phyloP scores from a whole-genome alignment of 2,329 filamentous ascomycete species.

The Diaporthe vexans region DNA sequence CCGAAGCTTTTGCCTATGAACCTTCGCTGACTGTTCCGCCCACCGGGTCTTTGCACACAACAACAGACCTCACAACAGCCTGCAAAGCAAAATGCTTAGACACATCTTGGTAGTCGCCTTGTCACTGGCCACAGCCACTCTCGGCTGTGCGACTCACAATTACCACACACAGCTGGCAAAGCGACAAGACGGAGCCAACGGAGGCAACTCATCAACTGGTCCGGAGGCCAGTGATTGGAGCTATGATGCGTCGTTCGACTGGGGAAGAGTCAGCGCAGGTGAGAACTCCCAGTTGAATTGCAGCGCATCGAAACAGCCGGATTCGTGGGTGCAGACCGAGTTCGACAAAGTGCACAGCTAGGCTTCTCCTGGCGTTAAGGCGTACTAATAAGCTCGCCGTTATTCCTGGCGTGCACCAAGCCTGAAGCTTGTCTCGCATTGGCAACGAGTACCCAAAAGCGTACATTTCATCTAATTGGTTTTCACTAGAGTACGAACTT shows the following conservation, averaged over 20 bases:
- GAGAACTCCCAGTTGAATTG: background rate
- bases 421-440: background rate
- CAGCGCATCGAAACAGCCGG: background rate
- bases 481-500: slow-evolving; percentile 42
- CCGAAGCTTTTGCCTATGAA: slow-evolving; percentile 14
- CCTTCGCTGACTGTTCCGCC: slow-evolving; percentile 14
- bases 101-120: slow-evolving; percentile 12
- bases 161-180: slow-evolving; percentile 23
- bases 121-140: slow-evolving; percentile 11
- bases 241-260: slow-evolving; percentile 56
- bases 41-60: slow-evolving; percentile 4
- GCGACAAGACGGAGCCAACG: slow-evolving; percentile 9
- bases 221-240: slow-evolving; percentile 44
- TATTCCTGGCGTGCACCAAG: background rate
- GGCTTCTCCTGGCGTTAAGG: no score
- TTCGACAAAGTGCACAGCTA: background rate
- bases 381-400: background rate
- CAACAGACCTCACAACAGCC: background rate
- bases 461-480: slow-evolving; percentile 1
- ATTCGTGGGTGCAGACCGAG: background rate
- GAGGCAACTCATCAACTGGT: slow-evolving; percentile 12
- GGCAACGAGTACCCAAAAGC: background rate
- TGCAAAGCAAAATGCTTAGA: slow-evolving; percentile 11
- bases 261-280: slow-evolving; percentile 53
- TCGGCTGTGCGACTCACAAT: slow-evolving; percentile 18